Percentiles rank a stretch among this genome's conserved stretches.
Conservation (phyloP, 1,284 basidiomycete species). For the Malassezia pachydermatis region DNA sequence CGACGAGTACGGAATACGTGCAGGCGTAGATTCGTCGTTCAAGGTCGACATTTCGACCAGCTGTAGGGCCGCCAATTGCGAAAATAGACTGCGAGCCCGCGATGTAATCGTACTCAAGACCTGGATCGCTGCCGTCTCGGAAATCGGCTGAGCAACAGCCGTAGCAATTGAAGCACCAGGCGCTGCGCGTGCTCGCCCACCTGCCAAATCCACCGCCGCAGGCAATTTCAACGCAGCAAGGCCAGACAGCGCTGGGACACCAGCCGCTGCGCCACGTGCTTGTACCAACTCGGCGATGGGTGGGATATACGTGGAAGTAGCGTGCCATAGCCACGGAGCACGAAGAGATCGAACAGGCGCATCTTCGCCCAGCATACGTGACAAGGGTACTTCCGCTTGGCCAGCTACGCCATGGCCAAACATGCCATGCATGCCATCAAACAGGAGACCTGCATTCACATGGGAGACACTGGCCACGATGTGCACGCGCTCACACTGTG, state of each 20-base stretch:
- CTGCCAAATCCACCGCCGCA: constrained; percentile 13
- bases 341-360: constrained; percentile 1
- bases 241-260: constrained; percentile 1
- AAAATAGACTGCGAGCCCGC: constrained; percentile 16
- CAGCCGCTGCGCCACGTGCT: constrained; percentile 7
- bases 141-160: constrained; percentile 5
- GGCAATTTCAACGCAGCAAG: constrained; percentile 11
- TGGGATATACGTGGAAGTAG: constrained; percentile 15
- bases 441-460: constrained; percentile 13
- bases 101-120: constrained; percentile 18
- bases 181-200: constrained; percentile 10
- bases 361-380: background rate
- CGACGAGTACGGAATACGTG: constrained; percentile 8
- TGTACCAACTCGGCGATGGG: constrained; percentile 16
- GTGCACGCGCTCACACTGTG: constrained; percentile 10
- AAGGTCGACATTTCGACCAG: background rate
- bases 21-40: background rate
- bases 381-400: constrained; percentile 1
- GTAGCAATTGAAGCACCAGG: background rate
- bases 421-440: constrained; percentile 6
- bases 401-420: constrained; percentile 13
- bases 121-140: constrained; percentile 13
- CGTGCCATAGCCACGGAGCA: constrained; percentile 18
- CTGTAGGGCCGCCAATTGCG: constrained; percentile 11
- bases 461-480: constrained; percentile 15